These are phyloP conservation scores for Apium graveolens DNA, from an alignment of 129 eudicot genomes.

Conservation along the genomic window DNA sequence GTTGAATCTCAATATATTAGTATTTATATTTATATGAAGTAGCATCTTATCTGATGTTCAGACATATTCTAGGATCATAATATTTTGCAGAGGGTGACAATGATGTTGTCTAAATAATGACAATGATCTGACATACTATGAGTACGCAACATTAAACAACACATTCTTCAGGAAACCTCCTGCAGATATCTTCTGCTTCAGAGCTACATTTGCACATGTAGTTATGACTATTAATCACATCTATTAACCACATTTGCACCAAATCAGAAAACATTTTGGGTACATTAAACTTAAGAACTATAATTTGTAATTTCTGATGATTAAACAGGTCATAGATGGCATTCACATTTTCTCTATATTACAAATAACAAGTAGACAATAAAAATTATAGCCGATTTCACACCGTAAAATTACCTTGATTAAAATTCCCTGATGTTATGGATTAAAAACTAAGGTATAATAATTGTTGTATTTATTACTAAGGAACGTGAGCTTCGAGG, in stretches of 20 bases:
- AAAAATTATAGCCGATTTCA: background rate
- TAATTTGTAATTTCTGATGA: background rate
- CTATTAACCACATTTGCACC: background rate
- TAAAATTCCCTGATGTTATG: background rate
- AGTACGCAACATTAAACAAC: conserved; percentile 67
- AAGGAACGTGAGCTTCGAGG: no score
- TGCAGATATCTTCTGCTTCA: conserved; percentile 63
- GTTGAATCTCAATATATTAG: no score
- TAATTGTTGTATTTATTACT: no score
- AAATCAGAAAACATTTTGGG: conserved; percentile 1
- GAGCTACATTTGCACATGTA: conserved; percentile 37
- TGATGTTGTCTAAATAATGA: background rate
- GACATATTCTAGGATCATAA: background rate
- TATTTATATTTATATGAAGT: background rate
- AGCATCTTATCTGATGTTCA: background rate
- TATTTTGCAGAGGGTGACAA: background rate
- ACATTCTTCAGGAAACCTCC: conserved; percentile 60
- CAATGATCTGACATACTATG: conserved; percentile 36
- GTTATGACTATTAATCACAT: background rate
- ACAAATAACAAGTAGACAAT: background rate
- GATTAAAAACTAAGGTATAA: no score
- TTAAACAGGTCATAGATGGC: background rate
- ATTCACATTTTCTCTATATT: background rate
- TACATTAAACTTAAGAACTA: background rate
- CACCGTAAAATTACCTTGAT: background rate